Evolutionary conservation across 139 green algal species (phyloP), one percentile per base, ranked within the genome.

Genomic region (Chlamydomonas sp.): DNA sequence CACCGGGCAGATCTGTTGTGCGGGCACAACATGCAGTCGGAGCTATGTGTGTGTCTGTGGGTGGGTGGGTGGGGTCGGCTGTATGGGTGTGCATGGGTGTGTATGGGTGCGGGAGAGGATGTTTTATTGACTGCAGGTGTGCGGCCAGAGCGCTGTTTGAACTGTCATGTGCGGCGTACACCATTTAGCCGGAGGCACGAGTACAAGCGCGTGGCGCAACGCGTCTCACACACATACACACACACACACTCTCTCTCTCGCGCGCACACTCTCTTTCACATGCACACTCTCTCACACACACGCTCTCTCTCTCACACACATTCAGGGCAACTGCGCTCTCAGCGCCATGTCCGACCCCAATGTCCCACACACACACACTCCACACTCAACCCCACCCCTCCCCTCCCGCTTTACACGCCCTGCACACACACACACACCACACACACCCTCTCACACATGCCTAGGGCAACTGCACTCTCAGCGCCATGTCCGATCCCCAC

Each of bases 311-410:
- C 43, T 13, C 29, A 50, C 34, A 24, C 48, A 24, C 13, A 5
- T 35, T 26, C 3, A 6, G 2, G 85, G 86, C 72, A 91, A 91
- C 73, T 91, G 85, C 73, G 71, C 65, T 35, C 67, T 85, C 26
- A 83, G 66, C 16, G 26, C 66, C 31, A 58, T 64, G 5, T 90
- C 79, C 39, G 91, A 97, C 72, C 91, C 91, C 0, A 91, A 97
- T 65, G 29, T 63, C 39, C 37, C 34, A 71, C 39, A 71, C 34
- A 71, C 39, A 71, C 26, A 71, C 38, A 71, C 34, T 63, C 38
- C 33, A 30, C 33, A 5, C n/a, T 31, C 29, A 3, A 69, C n/a
- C 33, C 8, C n/a, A n/a, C n/a, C n/a, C n/a, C n/a, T n/a, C n/a
- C n/a, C n/a, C n/a, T n/a, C n/a, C n/a, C 50, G 36, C 36, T 5